Evolutionary conservation across 2,329 filamentous ascomycete species (phyloP).

Genomic region (Penicillium sp.): DNA sequence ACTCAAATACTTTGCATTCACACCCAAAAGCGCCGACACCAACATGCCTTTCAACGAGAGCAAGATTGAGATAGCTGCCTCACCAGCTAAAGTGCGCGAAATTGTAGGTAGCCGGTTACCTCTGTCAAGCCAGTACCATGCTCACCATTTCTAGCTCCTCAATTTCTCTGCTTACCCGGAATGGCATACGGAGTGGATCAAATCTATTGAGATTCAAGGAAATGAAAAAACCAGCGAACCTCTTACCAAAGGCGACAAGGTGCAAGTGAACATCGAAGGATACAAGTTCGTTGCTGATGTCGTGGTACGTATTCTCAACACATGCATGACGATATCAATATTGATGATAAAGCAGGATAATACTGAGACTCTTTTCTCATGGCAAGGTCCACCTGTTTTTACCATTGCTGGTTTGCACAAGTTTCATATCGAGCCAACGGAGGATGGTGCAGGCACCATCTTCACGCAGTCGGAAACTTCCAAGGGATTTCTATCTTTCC

Average conservation of each 20-base stretch:
- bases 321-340: background rate
- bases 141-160: slow-evolving; percentile 18
- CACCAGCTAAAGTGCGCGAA: slow-evolving; percentile 28
- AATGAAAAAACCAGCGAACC: slow-evolving; percentile 14
- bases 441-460: slow-evolving; percentile 24
- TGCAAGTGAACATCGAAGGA: slow-evolving; percentile 18
- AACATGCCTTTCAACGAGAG: slow-evolving; percentile 23
- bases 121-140: background rate
- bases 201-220: slow-evolving; percentile 18
- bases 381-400: slow-evolving; percentile 31
- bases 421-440: slow-evolving; percentile 23
- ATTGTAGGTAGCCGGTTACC: slow-evolving; percentile 18
- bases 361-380: slow-evolving; percentile 24
- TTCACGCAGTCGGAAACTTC: slow-evolving; percentile 26
- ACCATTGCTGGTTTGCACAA: slow-evolving; percentile 26
- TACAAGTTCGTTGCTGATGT: slow-evolving; percentile 20
- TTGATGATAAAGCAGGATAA: slow-evolving; percentile 16
- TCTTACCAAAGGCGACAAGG: slow-evolving; percentile 13
- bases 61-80: slow-evolving; percentile 25
- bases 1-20: background rate
- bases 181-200: slow-evolving; percentile 29
- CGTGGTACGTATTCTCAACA: slow-evolving; percentile 9
- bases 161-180: slow-evolving; percentile 26
- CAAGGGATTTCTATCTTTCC: slow-evolving; percentile 20
- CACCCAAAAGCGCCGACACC: background rate